phyloP scores from a whole-genome alignment of 495 filamentous ascomycete species.

The Pseudotulostoma volvatum region DNA sequence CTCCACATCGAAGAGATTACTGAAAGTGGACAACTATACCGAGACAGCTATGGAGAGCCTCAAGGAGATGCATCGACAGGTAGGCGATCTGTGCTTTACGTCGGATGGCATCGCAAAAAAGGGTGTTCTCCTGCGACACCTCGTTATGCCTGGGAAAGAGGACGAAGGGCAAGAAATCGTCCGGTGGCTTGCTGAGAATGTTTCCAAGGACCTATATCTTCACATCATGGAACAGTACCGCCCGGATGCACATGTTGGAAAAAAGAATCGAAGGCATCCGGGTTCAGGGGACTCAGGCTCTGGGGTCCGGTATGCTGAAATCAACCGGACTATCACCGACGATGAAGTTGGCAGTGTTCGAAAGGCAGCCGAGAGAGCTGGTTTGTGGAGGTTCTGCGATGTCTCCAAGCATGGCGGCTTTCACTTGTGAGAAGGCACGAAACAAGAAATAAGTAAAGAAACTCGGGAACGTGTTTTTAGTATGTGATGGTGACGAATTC shows the following conservation, averaged over 20 bases:
- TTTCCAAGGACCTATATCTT: conserved; percentile 52
- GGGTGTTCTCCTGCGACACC: conserved; percentile 53
- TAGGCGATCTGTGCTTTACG: conserved; percentile 62
- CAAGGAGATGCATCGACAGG: conserved; percentile 58
- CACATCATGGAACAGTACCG: conserved; percentile 69
- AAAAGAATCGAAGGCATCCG: conserved; percentile 24
- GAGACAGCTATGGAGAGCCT: conserved; percentile 51
- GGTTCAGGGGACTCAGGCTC: conserved; percentile 11
- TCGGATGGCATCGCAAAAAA: conserved; percentile 58
- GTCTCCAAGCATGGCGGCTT: conserved; percentile 52
- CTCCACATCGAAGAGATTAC: conserved; percentile 43
- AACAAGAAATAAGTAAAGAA: no score
- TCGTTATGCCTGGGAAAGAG: conserved; percentile 63
- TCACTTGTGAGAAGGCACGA: conserved; percentile 34
- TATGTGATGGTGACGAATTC: no score
- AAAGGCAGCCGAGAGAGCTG: conserved; percentile 47
- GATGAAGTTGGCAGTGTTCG: conserved; percentile 45
- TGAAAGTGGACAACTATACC: conserved; percentile 60
- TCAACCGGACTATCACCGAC: conserved; percentile 49
- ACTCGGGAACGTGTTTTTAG: no score
- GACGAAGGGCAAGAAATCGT: conserved; percentile 53
- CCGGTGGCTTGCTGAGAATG: conserved; percentile 46
- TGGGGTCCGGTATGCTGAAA: conserved; percentile 53
- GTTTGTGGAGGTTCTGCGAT: conserved; percentile 61
- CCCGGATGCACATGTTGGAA: conserved; percentile 60